Evolutionary conservation across 2,329 filamentous ascomycete species (phyloP), one percentile per base, ranked within the genome.

Genomic region (Aspergillus latus): DNA sequence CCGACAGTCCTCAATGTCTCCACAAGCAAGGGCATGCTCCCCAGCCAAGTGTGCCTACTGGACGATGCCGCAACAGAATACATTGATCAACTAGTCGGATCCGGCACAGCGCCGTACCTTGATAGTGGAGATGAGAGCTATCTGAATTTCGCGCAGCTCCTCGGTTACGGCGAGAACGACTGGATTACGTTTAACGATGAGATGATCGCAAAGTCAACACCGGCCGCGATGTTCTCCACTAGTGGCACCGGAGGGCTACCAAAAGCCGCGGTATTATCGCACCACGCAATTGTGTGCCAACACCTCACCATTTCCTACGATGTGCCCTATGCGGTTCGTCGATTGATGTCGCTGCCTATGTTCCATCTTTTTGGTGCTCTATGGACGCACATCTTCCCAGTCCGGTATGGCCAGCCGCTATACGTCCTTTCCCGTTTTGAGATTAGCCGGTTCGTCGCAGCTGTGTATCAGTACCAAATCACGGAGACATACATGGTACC

Each of bases 201-300:
- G 62, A 66, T 54, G 21, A 68, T 61, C 51, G 76, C 72, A 62
- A 79, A 76, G 64, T 75, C 68, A 62, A 86, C 78, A 6, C 76
- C 71, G 16, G 84, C 74, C 26, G 81, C 69, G 65, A 77, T 76
- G 69, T 76, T 74, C 55, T 83, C 82, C 64, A 84, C 79, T 58
- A 82, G 78, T 45, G 84, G 84, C 1, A 87, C 84, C 0, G 85
- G 84, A 0, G 83, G 83, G 1, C 67, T 86, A 3, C 84, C 84
- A 5, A 87, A 87, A 65, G 82, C 82, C 0, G 82, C 83, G 4
- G 75, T 81, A 61, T 69, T 86, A 50, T 81, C 82, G 0, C 85
- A 88, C 65, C 73, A 78, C 60, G 84, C 85, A 45, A 76, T 85
- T 43, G 73, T 83, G 16, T 80, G 83, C 1, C 80, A 84, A 66